Evolutionary conservation across 192 early-diverging fungal species (phyloP).

Genomic region (Coemansia furcata): DNA sequence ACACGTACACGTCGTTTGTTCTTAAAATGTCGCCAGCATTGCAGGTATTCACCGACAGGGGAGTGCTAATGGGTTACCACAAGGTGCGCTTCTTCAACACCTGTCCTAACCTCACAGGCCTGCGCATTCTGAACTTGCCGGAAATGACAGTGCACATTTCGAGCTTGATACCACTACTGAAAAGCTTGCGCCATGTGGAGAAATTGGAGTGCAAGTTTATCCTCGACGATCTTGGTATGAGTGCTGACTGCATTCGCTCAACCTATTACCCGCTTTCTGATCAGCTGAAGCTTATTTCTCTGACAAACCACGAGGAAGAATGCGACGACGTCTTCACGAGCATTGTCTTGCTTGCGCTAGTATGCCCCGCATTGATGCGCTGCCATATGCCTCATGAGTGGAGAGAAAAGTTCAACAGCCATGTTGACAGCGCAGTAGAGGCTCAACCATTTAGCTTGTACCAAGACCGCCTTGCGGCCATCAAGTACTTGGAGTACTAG

Average conservation of each 20-base stretch:
- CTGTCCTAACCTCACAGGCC: background rate
- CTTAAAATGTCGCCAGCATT: conserved; percentile 1
- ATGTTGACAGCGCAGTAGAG: background rate
- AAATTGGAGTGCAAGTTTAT: background rate
- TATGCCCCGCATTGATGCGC: background rate
- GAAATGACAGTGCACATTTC: background rate
- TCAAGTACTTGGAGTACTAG: background rate
- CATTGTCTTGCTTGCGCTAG: conserved; percentile 3
- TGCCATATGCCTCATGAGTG: conserved; percentile 1
- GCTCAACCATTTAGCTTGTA: background rate
- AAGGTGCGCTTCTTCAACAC: background rate
- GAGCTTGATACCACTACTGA: conserved; percentile 2
- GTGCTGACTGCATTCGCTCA: background rate
- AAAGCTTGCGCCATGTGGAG: background rate
- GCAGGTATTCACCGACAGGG: background rate
- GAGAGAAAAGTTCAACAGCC: conserved; percentile 2
- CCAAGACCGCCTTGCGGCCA: conserved; percentile 1
- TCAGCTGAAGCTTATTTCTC: background rate
- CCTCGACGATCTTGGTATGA: background rate
- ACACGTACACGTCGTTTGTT: conserved; percentile 3
- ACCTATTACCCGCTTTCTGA: background rate
- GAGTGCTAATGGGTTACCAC: background rate
- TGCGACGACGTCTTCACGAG: background rate
- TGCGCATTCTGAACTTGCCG: background rate
- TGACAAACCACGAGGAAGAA: background rate